These are phyloP conservation scores for Sclerotiophoma versabilis DNA, from an alignment of 2,329 filamentous ascomycete species.

Conservation along the genomic window DNA sequence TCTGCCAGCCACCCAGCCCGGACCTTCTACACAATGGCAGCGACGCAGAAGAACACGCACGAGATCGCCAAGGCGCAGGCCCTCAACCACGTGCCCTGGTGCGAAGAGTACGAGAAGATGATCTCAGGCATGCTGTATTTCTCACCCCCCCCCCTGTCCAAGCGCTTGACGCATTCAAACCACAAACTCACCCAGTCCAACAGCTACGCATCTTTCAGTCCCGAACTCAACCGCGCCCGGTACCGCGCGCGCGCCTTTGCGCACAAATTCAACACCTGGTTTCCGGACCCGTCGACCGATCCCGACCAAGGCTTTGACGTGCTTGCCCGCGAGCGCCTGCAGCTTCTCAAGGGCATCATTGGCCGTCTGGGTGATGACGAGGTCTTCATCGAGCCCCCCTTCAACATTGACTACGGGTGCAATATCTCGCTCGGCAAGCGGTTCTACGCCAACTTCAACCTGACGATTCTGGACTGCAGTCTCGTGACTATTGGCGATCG, in stretches of 20 bases:
- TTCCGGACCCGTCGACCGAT: constrained; percentile 28
- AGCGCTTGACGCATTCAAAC: neutral
- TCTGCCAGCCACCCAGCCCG: neutral
- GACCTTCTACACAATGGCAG: constrained; percentile 41
- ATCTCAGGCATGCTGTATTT: constrained; percentile 67
- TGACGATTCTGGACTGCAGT: constrained; percentile 61
- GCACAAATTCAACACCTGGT: constrained; percentile 65
- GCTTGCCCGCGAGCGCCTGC: constrained; percentile 34
- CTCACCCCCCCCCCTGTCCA: neutral
- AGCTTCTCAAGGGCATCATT: constrained; percentile 38
- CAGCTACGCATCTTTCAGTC: constrained; percentile 60
- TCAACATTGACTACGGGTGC: constrained; percentile 70
- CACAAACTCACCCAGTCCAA: neutral
- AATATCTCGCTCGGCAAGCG: constrained; percentile 68
- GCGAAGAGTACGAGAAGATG: constrained; percentile 70
- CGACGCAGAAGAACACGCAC: constrained; percentile 52
- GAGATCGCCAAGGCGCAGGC: constrained; percentile 57
- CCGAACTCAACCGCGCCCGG: constrained; percentile 59
- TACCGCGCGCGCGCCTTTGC: constrained; percentile 63
- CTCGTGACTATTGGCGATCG: constrained; percentile 61
- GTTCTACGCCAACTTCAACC: constrained; percentile 70
- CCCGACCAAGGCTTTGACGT: constrained; percentile 30
- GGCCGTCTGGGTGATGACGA: constrained; percentile 44
- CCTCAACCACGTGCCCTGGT: constrained; percentile 62
- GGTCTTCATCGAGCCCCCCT: constrained; percentile 65